These are phyloP conservation scores for Aspergillus ruber DNA, from an alignment of 2,329 filamentous ascomycete genomes.

Conservation along the genomic window DNA sequence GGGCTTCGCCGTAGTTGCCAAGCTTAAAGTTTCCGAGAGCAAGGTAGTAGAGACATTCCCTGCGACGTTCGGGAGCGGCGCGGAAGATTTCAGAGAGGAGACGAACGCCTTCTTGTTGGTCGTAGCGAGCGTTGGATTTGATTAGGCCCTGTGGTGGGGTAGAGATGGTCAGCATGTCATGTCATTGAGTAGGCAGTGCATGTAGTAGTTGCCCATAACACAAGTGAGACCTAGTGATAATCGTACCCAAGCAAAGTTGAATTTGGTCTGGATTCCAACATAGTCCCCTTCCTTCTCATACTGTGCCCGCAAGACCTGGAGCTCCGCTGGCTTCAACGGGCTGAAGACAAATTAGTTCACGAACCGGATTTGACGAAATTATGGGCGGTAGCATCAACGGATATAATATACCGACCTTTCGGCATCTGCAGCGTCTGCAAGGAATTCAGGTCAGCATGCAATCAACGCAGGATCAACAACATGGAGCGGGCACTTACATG, in stretches of 20 bases:
- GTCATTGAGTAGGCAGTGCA: no score
- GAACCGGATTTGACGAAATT: background rate
- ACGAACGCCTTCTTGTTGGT: slow-evolving; percentile 91
- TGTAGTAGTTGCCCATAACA: no score
- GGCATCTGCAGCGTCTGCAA: slow-evolving; percentile 86
- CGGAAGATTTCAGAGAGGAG: slow-evolving; percentile 96
- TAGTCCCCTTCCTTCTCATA: slow-evolving; percentile 98
- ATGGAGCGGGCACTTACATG: slow-evolving; percentile 36
- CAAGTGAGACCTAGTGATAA: background rate
- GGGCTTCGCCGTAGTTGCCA: slow-evolving; percentile 91
- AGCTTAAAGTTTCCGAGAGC: slow-evolving; percentile 97
- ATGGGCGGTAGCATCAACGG: background rate
- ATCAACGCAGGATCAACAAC: background rate
- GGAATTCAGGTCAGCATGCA: slow-evolving; percentile 8
- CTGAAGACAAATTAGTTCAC: slow-evolving; percentile 40
- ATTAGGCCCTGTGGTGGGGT: slow-evolving; percentile 67
- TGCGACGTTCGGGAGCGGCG: slow-evolving; percentile 80
- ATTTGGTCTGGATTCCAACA: slow-evolving; percentile 95
- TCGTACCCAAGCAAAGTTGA: slow-evolving; percentile 97
- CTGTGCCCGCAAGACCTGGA: slow-evolving; percentile 85
- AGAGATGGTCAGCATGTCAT: no score
- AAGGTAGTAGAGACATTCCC: slow-evolving; percentile 97
- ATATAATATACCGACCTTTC: slow-evolving; percentile 62
- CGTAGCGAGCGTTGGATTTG: slow-evolving; percentile 74
- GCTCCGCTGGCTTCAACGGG: slow-evolving; percentile 82